These are phyloP conservation scores for Thalia dealbata DNA, from an alignment of 176 grass and related monocot species.

Conservation along the genomic window DNA sequence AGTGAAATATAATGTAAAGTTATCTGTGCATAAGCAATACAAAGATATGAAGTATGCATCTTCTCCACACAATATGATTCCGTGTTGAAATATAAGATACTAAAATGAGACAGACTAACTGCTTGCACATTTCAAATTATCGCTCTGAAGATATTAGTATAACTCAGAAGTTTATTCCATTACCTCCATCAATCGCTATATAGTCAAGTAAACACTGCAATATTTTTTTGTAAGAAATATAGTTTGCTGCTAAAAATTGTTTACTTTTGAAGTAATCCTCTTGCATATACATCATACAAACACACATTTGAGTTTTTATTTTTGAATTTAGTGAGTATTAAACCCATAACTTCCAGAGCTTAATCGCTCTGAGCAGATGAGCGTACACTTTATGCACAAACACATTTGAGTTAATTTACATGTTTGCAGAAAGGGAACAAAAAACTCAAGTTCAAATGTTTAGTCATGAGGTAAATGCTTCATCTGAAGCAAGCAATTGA, in stretches of 20 bases:
- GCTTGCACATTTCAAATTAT: background rate
- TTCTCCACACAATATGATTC: background rate
- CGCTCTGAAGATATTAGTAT: background rate
- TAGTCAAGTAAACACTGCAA: background rate
- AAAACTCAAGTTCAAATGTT: background rate
- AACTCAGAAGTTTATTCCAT: background rate
- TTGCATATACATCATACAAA: background rate
- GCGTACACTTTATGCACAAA: background rate
- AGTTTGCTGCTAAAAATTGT: background rate
- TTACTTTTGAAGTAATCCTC: background rate
- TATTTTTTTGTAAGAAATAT: background rate
- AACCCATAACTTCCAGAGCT: no score
- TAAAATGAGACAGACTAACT: background rate
- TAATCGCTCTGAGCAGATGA: no score
- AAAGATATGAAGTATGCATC: no score
- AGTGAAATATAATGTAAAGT: background rate
- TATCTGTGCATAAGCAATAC: no score
- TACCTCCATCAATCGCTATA: no score
- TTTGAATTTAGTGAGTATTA: no score
- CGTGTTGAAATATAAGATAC: background rate
- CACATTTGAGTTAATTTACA: background rate
- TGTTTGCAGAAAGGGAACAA: background rate
- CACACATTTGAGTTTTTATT: background rate
- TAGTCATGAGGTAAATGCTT: background rate
- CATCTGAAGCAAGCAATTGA: background rate